Percentiles rank a stretch among this genome's conserved stretches.
phyloP scores from a whole-genome alignment of 2,329 filamentous ascomycete species.

The Elsinoe batatas region DNA sequence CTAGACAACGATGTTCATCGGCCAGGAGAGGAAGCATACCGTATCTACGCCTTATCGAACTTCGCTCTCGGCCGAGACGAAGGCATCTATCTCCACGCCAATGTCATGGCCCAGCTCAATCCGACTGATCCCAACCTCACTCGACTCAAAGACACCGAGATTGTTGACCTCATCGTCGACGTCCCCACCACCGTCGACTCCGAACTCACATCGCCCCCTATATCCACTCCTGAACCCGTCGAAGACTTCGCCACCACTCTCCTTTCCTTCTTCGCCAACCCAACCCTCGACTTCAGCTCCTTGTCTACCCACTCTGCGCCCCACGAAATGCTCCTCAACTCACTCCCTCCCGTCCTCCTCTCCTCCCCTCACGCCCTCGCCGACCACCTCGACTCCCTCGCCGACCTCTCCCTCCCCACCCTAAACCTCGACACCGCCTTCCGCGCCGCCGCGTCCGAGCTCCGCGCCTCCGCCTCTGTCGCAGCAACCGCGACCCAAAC shows the following conservation, averaged over 20 bases:
- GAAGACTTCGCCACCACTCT: constrained; percentile 1
- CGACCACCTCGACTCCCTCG: constrained; percentile 15
- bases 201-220: background rate
- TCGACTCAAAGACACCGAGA: constrained; percentile 60
- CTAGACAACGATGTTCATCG: constrained; percentile 45
- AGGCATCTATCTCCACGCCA: constrained; percentile 67
- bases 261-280: constrained; percentile 13
- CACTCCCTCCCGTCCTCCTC: constrained; percentile 13
- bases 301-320: constrained; percentile 8
- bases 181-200: constrained; percentile 17
- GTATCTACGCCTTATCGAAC: constrained; percentile 71
- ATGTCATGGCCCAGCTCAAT: constrained; percentile 57
- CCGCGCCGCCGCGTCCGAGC: constrained; percentile 13
- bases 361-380: constrained; percentile 14
- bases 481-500: background rate
- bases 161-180: constrained; percentile 65
- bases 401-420: constrained; percentile 9
- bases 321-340: constrained; percentile 12
- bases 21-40: constrained; percentile 42
- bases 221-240: background rate
- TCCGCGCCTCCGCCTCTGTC: background rate
- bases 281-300: constrained; percentile 14
- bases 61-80: constrained; percentile 79
- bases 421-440: constrained; percentile 14
- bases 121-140: constrained; percentile 78